Conservation (phyloP, 495 filamentous ascomycete genomes). For the Hyphodiscus hymeniophilus region DNA sequence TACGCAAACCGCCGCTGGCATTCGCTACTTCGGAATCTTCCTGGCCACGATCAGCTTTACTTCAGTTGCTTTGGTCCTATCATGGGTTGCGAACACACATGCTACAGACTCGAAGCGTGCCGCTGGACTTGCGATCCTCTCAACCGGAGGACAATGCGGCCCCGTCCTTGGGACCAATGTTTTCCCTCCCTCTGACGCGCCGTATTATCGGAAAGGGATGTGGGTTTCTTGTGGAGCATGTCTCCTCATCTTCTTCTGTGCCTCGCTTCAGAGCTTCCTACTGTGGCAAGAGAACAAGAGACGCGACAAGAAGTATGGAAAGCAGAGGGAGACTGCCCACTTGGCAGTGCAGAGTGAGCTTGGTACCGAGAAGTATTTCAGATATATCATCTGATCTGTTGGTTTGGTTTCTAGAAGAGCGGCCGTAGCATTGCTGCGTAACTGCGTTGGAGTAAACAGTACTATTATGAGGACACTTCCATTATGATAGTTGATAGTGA, state of each 20-base stretch:
- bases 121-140: conserved; percentile 57
- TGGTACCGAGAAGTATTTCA: conserved; percentile 7
- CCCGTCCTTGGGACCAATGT: conserved; percentile 63
- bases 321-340: background rate
- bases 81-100: conserved; percentile 69
- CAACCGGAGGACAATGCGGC: conserved; percentile 59
- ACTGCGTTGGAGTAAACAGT: too few relatives aligned
- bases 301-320: conserved; percentile 8
- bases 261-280: conserved; percentile 2
- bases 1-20: conserved; percentile 41
- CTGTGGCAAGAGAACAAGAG: conserved; percentile 8
- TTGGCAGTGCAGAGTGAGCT: conserved; percentile 3
- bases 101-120: conserved; percentile 61
- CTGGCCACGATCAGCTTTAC: conserved; percentile 60
- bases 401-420: too few relatives aligned
- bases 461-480: too few relatives aligned
- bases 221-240: conserved; percentile 53
- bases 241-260: conserved; percentile 52
- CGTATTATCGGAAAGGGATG: conserved; percentile 57
- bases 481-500: too few relatives aligned
- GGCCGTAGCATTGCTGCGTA: too few relatives aligned
- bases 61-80: conserved; percentile 58
- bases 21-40: conserved; percentile 62
- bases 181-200: conserved; percentile 49
- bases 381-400: conserved; percentile 3